Base-by-base conservation (phyloP, 805 yeast genomes). In the Sugiyamaella smithiae region DNA sequence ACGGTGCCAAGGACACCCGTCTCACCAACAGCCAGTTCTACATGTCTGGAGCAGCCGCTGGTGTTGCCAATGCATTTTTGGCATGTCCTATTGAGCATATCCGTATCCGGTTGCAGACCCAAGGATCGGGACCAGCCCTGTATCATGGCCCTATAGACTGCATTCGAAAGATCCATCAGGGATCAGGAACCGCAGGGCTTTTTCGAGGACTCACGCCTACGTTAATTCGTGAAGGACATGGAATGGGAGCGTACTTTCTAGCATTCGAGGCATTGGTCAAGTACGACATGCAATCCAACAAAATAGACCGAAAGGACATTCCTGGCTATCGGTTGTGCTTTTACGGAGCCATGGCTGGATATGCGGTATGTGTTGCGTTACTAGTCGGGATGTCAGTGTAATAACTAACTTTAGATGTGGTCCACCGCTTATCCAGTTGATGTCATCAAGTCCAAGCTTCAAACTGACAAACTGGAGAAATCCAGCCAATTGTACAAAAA, bases 81-180 rank as follows among this genome's bases (percentile, higher is more conserved):
- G 96, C 97, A 0, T 77, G 91, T 11, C 99, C 99, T 2, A 91
- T 93, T 55, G 99, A 93, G 66, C 98, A 89, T 63, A 78, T 93
- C 51, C 83, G 99, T 72, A 90, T 93, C 58, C 77, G 97, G 57
- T 76, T 95, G 55, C 99, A 93, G 68, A 88, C 96, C 2, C 95
- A 88, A 66, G 83, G 87, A 7, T 74, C 74, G 1, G 71, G 74
- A 0, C 56, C 70, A 5, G 72, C 72, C n/a, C 73, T 72, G 54
- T 83, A 80, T 51, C 63, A 72, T 35, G 97, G 97, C 1, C 96
- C 96, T 5, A 57, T 84, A 11, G 91, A 84, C 59, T 80, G 87
- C 54, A 72, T 84, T 48, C 74, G 67, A 52, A 80, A 84, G 61
- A 66, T 93, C 32, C 71, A 74, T 54, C 58, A 67, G 1, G 64